Percentiles rank a stretch among this genome's conserved stretches.
Conservation (phyloP, 78 protist species). For the Protostelium mycophagum region DNA sequence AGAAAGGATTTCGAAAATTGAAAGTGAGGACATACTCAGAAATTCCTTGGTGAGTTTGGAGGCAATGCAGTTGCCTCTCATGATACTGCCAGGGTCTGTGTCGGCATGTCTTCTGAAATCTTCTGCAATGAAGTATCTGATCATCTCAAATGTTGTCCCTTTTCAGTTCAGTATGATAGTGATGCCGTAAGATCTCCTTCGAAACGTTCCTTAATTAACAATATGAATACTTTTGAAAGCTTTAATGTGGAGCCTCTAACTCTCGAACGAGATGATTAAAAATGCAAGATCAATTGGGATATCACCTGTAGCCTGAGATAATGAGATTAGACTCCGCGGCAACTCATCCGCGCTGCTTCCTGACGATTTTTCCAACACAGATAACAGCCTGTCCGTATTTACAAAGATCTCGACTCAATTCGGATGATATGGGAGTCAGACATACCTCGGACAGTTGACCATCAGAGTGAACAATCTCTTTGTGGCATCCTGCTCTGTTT, state of each 20-base stretch:
- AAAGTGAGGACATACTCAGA: not conserved
- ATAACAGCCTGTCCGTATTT: not conserved
- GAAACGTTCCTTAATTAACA: too few species aligned
- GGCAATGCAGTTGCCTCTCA: not conserved
- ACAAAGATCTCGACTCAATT: not conserved
- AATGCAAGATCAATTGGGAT: not conserved
- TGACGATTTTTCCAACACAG: not conserved
- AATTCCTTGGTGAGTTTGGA: not conserved
- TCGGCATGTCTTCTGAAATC: not conserved
- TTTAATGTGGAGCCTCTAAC: not conserved
- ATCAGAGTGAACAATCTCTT: not conserved
- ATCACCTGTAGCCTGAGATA: not conserved
- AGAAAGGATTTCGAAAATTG: not conserved
- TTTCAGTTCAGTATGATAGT: too few species aligned
- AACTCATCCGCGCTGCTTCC: not conserved
- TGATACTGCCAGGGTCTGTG: not conserved
- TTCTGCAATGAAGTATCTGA: not conserved
- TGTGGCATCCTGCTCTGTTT: not conserved
- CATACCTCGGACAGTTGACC: not conserved
- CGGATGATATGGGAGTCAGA: not conserved
- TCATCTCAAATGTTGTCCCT: not conserved
- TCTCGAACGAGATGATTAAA: constrained; percentile 1
- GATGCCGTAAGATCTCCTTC: too few species aligned
- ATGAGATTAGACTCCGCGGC: not conserved
- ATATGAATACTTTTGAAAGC: not conserved